A percentile compares a stretch with the other conserved stretches of the same genome.
phyloP scores from a whole-genome alignment of 768 basidiomycete genomes.

The Psilocybe azurescens region DNA sequence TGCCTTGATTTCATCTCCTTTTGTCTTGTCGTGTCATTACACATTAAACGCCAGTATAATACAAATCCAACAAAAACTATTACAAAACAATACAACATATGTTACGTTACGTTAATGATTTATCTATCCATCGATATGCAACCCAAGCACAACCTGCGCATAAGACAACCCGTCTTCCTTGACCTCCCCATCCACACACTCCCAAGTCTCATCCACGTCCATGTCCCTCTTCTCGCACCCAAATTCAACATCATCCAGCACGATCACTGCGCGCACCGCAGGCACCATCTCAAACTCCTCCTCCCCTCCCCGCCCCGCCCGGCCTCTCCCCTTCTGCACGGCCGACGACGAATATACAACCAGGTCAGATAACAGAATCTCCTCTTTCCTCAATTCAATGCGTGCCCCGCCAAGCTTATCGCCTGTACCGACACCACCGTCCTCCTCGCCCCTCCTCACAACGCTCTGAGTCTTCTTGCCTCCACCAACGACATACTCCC shows the following conservation, averaged over 20 bases:
- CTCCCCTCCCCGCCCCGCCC: constrained; percentile 30
- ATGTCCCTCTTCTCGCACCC: constrained; percentile 37
- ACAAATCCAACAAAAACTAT: no score
- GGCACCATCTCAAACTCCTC: constrained; percentile 65
- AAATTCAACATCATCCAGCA: constrained; percentile 50
- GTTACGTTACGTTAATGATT: neutral
- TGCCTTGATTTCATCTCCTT: neutral
- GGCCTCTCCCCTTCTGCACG: neutral
- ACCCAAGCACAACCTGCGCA: constrained; percentile 36
- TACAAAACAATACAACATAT: neutral
- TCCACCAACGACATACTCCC: constrained; percentile 12
- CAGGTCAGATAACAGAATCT: constrained; percentile 6
- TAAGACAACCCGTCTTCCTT: constrained; percentile 42
- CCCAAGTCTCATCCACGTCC: constrained; percentile 62
- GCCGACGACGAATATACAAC: neutral
- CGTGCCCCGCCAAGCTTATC: neutral
- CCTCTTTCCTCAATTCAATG: neutral
- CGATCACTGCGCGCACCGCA: constrained; percentile 58
- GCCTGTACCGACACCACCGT: no score
- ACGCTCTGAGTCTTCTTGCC: no score
- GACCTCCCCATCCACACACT: constrained; percentile 51
- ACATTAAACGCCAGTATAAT: neutral
- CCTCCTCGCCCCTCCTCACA: no score
- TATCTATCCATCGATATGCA: neutral
- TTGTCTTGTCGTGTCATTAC: neutral